Evolutionary conservation across 1,139 yeast species (phyloP).

Genomic region (Suhomyces terraborum): DNA sequence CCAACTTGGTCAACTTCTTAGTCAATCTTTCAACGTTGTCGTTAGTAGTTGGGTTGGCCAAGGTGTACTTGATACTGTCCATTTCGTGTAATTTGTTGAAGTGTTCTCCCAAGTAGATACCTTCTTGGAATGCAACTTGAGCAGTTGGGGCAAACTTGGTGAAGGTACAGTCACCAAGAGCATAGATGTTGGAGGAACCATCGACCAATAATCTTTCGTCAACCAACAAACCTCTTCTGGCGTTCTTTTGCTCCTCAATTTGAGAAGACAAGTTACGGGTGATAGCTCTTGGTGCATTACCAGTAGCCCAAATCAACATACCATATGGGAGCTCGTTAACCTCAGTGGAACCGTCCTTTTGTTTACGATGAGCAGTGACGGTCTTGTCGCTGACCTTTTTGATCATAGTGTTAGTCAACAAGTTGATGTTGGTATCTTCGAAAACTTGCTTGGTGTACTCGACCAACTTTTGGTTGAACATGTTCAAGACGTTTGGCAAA

Average conservation of each 20-base stretch:
- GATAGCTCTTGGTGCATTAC: slow-evolving; percentile 86
- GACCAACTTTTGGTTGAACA: slow-evolving; percentile 82
- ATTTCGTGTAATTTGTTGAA: slow-evolving; percentile 71
- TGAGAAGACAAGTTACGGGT: slow-evolving; percentile 65
- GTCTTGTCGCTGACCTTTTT: slow-evolving; percentile 73
- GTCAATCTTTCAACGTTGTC: slow-evolving; percentile 43
- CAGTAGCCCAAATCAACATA: slow-evolving; percentile 94
- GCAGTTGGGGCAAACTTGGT: slow-evolving; percentile 95
- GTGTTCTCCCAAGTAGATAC: slow-evolving; percentile 72
- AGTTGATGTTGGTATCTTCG: slow-evolving; percentile 73
- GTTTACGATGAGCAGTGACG: slow-evolving; percentile 71
- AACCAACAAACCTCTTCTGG: slow-evolving; percentile 86
- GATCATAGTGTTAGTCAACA: slow-evolving; percentile 83
- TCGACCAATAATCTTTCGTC: slow-evolving; percentile 81
- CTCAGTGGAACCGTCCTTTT: slow-evolving; percentile 59
- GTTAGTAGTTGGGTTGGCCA: slow-evolving; percentile 29
- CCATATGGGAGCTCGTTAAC: slow-evolving; percentile 80
- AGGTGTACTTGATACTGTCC: slow-evolving; percentile 54
- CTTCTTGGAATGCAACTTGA: slow-evolving; percentile 96
- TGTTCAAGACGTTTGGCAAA: slow-evolving; percentile 83
- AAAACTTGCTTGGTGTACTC: slow-evolving; percentile 83
- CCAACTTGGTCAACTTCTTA: slow-evolving; percentile 43
- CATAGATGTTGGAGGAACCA: slow-evolving; percentile 83
- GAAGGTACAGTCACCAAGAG: slow-evolving; percentile 92
- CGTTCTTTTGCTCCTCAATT: slow-evolving; percentile 80